These are phyloP conservation scores for Neoboletus magnificus DNA, from an alignment of 768 basidiomycete species.

Conservation along the genomic window DNA sequence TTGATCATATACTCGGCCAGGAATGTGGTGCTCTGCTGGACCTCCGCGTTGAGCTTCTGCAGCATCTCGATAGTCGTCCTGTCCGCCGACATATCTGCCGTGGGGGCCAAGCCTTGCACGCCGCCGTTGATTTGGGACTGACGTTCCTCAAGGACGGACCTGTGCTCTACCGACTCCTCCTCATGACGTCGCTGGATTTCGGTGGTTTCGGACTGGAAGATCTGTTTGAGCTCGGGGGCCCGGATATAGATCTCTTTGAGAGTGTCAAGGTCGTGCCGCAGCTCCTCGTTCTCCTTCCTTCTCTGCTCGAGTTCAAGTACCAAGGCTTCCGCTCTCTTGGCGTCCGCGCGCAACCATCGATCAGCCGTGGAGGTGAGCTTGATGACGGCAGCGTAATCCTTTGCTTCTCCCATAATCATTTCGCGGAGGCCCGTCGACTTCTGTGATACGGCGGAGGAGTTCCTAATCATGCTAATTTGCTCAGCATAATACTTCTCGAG, in stretches of 20 bases:
- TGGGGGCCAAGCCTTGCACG: not conserved
- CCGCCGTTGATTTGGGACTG: not conserved
- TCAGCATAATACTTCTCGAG: not conserved
- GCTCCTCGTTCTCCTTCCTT: conserved; percentile 7
- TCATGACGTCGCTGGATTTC: not conserved
- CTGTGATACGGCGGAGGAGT: not conserved
- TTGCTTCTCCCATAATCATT: not conserved
- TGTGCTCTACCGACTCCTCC: not conserved
- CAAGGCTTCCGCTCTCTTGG: conserved; percentile 2
- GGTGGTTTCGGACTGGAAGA: not conserved
- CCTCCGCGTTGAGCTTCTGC: conserved; percentile 9
- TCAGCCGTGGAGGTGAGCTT: conserved; percentile 5
- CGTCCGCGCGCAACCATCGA: conserved; percentile 6
- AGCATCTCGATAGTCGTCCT: not conserved
- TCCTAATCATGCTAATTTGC: not conserved
- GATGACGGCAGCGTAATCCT: conserved; percentile 1
- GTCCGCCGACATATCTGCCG: conserved; percentile 7
- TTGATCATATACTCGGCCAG: conserved; percentile 3
- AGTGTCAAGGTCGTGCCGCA: not conserved
- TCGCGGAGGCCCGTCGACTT: not conserved
- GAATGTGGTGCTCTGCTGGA: conserved; percentile 2
- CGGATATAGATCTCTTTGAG: conserved; percentile 10
- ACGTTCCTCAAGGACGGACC: not conserved
- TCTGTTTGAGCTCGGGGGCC: not conserved
- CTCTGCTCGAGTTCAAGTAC: not conserved